Evolutionary conservation across 1,284 basidiomycete genomes (phyloP).

Genomic region (Cryptococcus wingfieldii): DNA sequence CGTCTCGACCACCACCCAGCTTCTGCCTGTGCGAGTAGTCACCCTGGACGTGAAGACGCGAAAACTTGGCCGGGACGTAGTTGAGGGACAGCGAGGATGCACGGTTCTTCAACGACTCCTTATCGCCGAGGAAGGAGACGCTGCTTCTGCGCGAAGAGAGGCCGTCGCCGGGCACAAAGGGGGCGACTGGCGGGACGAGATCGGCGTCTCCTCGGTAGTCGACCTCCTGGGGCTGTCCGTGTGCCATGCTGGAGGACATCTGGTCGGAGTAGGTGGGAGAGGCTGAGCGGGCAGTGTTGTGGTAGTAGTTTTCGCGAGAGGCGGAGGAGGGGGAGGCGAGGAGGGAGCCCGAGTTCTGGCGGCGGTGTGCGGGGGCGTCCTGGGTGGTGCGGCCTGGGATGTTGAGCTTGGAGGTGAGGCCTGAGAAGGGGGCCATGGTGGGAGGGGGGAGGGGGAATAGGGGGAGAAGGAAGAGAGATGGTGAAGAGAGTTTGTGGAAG

Average conservation of each 20-base stretch:
- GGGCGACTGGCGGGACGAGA: conserved; percentile 27
- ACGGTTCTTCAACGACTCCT: conserved; percentile 13
- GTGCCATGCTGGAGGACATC: conserved; percentile 12
- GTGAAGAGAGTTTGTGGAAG: neutral
- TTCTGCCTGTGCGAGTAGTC: conserved; percentile 44
- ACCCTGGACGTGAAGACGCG: conserved; percentile 52
- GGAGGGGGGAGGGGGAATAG: neutral
- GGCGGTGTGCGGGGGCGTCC: neutral
- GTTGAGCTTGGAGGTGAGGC: neutral
- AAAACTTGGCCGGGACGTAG: conserved; percentile 65
- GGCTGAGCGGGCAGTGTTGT: neutral
- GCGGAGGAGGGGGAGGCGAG: neutral
- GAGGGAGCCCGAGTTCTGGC: conserved; percentile 1
- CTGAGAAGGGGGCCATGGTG: too few species aligned
- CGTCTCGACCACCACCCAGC: conserved; percentile 62
- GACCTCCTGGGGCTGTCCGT: conserved; percentile 19
- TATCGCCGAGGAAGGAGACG: conserved; percentile 16
- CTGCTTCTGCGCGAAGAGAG: conserved; percentile 20
- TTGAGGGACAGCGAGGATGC: conserved; percentile 54
- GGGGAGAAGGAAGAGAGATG: neutral
- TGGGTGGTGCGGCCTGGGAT: neutral
- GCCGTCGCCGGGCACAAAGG: conserved; percentile 22
- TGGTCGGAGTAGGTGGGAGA: conserved; percentile 15
- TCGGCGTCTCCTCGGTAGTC: conserved; percentile 24
- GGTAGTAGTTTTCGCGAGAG: neutral